Conservation (phyloP, 495 filamentous ascomycete species). For the Hyaloscypha variabilis region DNA sequence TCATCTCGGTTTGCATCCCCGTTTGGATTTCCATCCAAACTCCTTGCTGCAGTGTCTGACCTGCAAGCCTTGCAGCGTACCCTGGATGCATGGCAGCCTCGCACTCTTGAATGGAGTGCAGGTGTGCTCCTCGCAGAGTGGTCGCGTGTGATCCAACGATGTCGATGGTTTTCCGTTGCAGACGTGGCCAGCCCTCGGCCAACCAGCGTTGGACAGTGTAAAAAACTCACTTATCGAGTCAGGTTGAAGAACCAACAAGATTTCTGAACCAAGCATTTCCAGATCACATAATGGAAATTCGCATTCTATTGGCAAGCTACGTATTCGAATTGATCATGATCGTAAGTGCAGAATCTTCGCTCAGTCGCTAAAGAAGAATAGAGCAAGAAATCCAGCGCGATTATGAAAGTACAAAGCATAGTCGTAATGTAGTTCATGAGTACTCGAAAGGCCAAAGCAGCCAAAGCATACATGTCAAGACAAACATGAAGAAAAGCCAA, state of each 20-base stretch:
- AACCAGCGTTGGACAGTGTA: not conserved
- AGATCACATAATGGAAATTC: not conserved
- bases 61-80: not conserved
- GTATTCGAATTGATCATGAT: not conserved
- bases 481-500: constrained; percentile 6
- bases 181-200: not conserved
- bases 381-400: not conserved
- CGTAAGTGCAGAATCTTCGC: not conserved
- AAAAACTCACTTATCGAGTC: not conserved
- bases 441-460: not conserved
- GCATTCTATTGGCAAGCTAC: not conserved
- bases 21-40: not conserved
- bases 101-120: not conserved
- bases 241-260: not conserved
- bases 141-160: not conserved
- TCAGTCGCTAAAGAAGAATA: not conserved
- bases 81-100: not conserved
- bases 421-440: not conserved
- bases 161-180: not conserved
- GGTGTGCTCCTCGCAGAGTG: not conserved
- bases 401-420: not conserved
- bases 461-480: constrained; percentile 2
- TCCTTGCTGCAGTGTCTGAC: not conserved
- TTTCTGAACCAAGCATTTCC: not conserved
- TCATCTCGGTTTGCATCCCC: not conserved